Percentiles rank a stretch among this genome's conserved stretches.
Conservation (phyloP, 345 rosid genomes). For the Viola odorata region DNA sequence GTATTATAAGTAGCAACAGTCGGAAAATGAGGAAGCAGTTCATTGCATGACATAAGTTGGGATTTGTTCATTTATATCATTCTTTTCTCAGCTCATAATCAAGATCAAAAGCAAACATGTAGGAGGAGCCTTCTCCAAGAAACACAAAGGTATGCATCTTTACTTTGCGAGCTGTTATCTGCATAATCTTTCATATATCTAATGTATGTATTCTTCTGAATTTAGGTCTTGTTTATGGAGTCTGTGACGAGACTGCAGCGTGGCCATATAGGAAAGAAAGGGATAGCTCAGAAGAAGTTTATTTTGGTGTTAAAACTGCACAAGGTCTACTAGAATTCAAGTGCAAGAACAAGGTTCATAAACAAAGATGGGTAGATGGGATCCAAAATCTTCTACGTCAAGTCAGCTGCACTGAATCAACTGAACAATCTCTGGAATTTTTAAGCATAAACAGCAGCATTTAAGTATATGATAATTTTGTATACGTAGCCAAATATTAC, state of each 20-base stretch:
- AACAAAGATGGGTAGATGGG: conserved; percentile 87
- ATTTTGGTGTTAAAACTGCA: conserved; percentile 84
- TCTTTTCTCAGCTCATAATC: conserved; percentile 49
- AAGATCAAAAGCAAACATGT: conserved; percentile 83
- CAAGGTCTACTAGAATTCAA: conserved; percentile 93
- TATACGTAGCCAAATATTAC: conserved; percentile 1
- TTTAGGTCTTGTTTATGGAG: conserved; percentile 71
- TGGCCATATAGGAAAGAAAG: conserved; percentile 88
- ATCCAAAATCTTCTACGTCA: conserved; percentile 68
- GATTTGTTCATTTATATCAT: neutral
- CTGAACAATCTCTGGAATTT: conserved; percentile 47
- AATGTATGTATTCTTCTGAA: neutral
- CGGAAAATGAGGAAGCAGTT: neutral
- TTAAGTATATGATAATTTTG: conserved; percentile 20
- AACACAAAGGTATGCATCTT: conserved; percentile 56
- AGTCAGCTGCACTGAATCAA: conserved; percentile 42
- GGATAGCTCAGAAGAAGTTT: conserved; percentile 63
- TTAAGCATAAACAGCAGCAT: conserved; percentile 37
- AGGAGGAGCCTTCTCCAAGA: conserved; percentile 90
- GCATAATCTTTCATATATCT: neutral
- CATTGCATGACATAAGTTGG: neutral
- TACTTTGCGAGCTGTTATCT: neutral
- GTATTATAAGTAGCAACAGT: neutral
- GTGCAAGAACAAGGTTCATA: conserved; percentile 71
- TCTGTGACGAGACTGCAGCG: conserved; percentile 71